phyloP scores from a whole-genome alignment of 495 filamentous ascomycete species.

The Penicillium manginii region DNA sequence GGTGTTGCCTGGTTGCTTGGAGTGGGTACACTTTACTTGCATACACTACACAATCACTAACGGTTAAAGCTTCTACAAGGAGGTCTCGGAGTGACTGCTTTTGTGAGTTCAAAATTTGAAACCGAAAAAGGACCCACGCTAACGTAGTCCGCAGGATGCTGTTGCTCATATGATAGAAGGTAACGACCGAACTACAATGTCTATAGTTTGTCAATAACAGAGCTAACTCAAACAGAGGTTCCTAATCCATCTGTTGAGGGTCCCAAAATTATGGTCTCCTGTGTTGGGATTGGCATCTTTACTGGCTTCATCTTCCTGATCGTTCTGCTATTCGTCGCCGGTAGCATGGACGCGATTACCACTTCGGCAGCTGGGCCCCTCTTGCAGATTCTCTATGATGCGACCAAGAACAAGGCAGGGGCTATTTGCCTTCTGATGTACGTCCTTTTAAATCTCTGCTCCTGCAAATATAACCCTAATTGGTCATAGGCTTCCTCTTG shows the following conservation, averaged over 20 bases:
- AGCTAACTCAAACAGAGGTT: constrained; percentile 53
- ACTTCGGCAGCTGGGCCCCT: constrained; percentile 62
- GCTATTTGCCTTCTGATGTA: constrained; percentile 69
- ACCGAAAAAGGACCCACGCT: neutral
- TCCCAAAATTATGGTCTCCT: constrained; percentile 72
- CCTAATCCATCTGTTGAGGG: constrained; percentile 64
- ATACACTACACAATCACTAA: neutral
- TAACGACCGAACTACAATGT: constrained; percentile 4
- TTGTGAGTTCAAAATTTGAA: constrained; percentile 33
- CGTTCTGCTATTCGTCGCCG: constrained; percentile 63
- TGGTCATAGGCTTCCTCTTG: constrained; percentile 56
- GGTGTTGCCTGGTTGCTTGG: constrained; percentile 64
- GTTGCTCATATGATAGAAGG: constrained; percentile 52
- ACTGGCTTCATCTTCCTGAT: constrained; percentile 70
- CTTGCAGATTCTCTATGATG: constrained; percentile 68
- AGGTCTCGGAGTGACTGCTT: constrained; percentile 61
- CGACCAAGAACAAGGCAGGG: constrained; percentile 63
- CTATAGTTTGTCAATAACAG: neutral
- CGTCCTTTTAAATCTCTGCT: neutral
- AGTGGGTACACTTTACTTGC: constrained; percentile 20
- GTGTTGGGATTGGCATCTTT: constrained; percentile 66
- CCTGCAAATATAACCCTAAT: neutral
- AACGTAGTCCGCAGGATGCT: constrained; percentile 41
- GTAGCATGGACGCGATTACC: constrained; percentile 58
- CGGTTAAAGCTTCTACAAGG: constrained; percentile 53